Percentiles rank a stretch among this genome's conserved stretches.
Evolutionary conservation across 75 land plant species (phyloP).

Genomic region (Pseudotsuga menziesii): DNA sequence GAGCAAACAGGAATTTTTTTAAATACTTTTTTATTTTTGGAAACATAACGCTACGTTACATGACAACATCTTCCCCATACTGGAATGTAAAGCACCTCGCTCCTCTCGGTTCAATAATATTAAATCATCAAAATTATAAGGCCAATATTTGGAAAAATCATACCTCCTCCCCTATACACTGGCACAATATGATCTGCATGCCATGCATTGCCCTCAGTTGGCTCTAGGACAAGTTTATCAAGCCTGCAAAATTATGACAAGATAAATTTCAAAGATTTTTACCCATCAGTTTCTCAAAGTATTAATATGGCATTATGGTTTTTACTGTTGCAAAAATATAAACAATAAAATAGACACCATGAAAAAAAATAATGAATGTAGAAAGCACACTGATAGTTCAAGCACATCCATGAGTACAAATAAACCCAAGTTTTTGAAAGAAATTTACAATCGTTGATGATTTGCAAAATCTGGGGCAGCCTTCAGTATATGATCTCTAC

Average conservation of each 20-base stretch:
- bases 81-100: too few relatives aligned
- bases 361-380: not conserved
- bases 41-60: too few relatives aligned
- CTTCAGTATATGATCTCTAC: constrained; percentile 49
- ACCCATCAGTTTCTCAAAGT: not conserved
- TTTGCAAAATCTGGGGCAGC: constrained; percentile 65
- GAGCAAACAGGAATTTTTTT: too few relatives aligned
- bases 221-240: constrained; percentile 66
- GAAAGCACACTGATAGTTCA: not conserved
- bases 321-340: not conserved
- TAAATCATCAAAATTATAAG: not conserved
- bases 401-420: not conserved
- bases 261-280: not conserved
- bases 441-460: constrained; percentile 51
- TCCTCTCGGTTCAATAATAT: too few relatives aligned
- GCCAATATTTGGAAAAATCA: not conserved
- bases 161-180: constrained; percentile 94
- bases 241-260: constrained; percentile 42
- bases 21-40: too few relatives aligned
- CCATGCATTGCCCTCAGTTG: constrained; percentile 94
- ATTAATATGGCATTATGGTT: not conserved
- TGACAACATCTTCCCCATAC: too few relatives aligned
- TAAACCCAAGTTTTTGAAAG: not conserved
- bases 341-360: not conserved
- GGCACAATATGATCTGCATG: constrained; percentile 97